A percentile compares a stretch with the other conserved stretches of the same genome.
Conservation (phyloP, 371 early-diverging fungal species). For the Mucor lusitanicus region DNA sequence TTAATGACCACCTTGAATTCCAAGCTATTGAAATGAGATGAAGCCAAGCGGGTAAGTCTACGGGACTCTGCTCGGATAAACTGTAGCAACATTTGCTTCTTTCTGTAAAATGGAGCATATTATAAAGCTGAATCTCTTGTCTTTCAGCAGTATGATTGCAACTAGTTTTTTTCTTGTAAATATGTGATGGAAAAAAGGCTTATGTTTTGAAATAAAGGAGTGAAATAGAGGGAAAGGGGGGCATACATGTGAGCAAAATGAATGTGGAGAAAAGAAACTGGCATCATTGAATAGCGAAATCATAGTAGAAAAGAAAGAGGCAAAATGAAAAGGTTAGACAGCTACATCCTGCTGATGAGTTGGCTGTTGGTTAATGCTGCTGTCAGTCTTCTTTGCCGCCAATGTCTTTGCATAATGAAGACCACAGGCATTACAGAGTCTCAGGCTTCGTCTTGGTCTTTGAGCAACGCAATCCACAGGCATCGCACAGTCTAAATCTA, state of each 20-base stretch:
- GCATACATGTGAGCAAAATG: too few relatives aligned
- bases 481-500: slow-evolving; percentile 52
- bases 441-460: slow-evolving; percentile 27
- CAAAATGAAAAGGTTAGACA: background rate
- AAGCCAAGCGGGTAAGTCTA: too few relatives aligned
- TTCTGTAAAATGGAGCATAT: too few relatives aligned
- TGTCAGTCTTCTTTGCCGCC: slow-evolving; percentile 11
- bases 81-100: too few relatives aligned
- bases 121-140: too few relatives aligned
- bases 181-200: too few relatives aligned
- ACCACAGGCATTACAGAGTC: slow-evolving; percentile 72
- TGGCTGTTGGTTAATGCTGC: background rate
- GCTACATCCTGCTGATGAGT: background rate
- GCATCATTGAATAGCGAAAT: background rate
- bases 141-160: too few relatives aligned
- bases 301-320: background rate
- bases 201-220: too few relatives aligned
- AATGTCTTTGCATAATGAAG: slow-evolving; percentile 51
- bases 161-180: too few relatives aligned
- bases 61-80: too few relatives aligned
- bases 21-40: too few relatives aligned
- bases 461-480: slow-evolving; percentile 55
- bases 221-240: too few relatives aligned
- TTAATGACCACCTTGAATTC: background rate
- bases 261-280: background rate